Percentiles rank a stretch among this genome's conserved stretches.
Evolutionary conservation across 371 early-diverging fungal species (phyloP).

Genomic region (Mortierella sp.): DNA sequence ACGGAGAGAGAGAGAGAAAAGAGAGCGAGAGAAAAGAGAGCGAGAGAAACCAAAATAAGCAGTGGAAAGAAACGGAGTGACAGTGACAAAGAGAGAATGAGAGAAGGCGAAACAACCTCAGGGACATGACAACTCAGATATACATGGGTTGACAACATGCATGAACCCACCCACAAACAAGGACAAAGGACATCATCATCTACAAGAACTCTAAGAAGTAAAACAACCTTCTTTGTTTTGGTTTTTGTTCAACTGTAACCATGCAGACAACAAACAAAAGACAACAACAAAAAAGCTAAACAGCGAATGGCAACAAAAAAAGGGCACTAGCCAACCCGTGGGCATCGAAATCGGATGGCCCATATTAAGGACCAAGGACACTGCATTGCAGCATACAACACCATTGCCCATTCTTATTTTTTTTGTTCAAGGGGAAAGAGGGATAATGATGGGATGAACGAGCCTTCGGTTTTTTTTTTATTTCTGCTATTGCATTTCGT

Average conservation of each 20-base stretch:
- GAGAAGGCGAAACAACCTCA: not conserved
- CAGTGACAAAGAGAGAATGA: not conserved
- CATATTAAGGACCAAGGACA: not conserved
- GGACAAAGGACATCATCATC: not conserved
- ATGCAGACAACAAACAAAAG: constrained; percentile 11
- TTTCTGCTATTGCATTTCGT: not conserved
- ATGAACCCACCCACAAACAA: not conserved
- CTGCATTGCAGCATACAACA: not conserved
- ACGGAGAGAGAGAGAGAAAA: not conserved
- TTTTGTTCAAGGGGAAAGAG: not conserved
- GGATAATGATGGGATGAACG: not conserved
- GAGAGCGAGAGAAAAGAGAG: not conserved
- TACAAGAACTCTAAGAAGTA: not conserved
- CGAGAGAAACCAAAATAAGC: not conserved
- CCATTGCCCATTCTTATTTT: not conserved
- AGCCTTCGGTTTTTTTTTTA: not conserved
- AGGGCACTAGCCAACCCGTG: constrained; percentile 7
- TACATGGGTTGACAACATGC: not conserved
- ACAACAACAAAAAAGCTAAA: constrained; percentile 7
- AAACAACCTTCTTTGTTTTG: constrained; percentile 2
- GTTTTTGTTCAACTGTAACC: not conserved
- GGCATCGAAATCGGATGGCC: constrained; percentile 6
- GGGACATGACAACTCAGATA: not conserved
- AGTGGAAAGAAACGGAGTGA: not conserved
- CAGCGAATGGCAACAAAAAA: constrained; percentile 1